Percentiles rank a stretch among this genome's conserved stretches.
Conservation (phyloP, 2,329 filamentous ascomycete species). For the Calonectria ilicicola region DNA sequence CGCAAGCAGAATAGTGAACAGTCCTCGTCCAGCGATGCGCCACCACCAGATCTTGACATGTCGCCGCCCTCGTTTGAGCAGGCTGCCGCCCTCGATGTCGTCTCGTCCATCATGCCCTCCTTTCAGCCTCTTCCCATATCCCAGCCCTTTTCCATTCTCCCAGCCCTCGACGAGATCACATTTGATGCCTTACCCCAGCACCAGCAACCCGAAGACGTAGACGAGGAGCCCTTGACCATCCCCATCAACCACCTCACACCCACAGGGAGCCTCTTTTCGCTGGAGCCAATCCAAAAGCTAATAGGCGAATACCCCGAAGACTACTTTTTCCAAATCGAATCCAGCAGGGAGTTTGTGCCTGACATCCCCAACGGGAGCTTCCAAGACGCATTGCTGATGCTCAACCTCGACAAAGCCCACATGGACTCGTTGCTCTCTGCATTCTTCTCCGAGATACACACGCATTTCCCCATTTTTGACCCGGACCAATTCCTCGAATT, state of each 20-base stretch:
- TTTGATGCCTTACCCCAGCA: neutral
- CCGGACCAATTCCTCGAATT: neutral
- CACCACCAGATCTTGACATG: neutral
- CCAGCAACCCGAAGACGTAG: neutral
- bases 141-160: neutral
- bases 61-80: neutral
- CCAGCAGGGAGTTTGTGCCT: neutral
- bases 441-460: constrained; percentile 5
- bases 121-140: neutral
- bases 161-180: neutral
- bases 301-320: neutral
- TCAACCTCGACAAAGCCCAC: neutral
- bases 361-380: neutral
- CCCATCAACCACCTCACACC: constrained; percentile 2
- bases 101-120: neutral
- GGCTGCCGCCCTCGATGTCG: neutral
- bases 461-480: neutral
- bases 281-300: neutral
- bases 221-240: constrained; percentile 1
- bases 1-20: neutral
- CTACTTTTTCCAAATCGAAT: constrained; percentile 1
- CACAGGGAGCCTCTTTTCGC: neutral
- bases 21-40: neutral
- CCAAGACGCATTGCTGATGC: neutral
- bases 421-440: neutral